These are phyloP conservation scores for Curvularia sp. DNA, from an alignment of 2,329 filamentous ascomycete species.

Conservation along the genomic window DNA sequence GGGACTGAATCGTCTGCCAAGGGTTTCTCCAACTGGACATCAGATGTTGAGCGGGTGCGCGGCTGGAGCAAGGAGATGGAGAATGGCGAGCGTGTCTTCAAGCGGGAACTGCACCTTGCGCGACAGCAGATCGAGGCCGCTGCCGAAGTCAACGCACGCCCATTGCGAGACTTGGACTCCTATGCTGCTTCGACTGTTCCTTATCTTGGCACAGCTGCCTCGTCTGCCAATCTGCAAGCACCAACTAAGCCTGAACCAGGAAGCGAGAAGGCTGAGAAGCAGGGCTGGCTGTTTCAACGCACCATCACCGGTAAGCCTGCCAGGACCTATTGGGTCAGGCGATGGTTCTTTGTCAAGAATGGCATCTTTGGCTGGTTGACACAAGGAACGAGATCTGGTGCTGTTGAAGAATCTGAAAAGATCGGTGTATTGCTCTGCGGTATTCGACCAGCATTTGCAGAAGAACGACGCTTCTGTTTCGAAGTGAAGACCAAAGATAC, in stretches of 20 bases:
- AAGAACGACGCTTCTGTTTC: conserved; percentile 95
- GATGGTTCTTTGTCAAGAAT: conserved; percentile 96
- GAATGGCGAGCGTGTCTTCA: conserved; percentile 81
- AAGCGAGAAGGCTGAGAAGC: conserved; percentile 72
- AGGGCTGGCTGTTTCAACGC: conserved; percentile 90
- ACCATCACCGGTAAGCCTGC: conserved; percentile 86
- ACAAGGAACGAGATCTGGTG: conserved; percentile 77
- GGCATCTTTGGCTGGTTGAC: conserved; percentile 96
- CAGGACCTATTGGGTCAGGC: conserved; percentile 83
- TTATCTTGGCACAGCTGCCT: conserved; percentile 74
- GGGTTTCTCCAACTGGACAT: conserved; percentile 69
- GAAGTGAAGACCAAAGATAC: conserved; percentile 98
- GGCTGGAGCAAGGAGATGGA: conserved; percentile 97
- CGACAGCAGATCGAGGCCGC: conserved; percentile 82
- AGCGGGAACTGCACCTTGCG: conserved; percentile 78
- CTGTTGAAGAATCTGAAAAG: conserved; percentile 94
- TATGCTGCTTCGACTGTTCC: conserved; percentile 91
- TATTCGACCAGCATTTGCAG: conserved; percentile 85
- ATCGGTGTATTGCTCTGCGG: conserved; percentile 95
- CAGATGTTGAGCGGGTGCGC: conserved; percentile 88
- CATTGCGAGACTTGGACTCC: conserved; percentile 90
- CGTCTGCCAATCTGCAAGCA: conserved; percentile 57
- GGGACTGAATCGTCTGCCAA: conserved; percentile 69
- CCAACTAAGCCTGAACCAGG: conserved; percentile 61
- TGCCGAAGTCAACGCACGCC: conserved; percentile 73